Conservation (phyloP, 331 rosid genomes). For the Quercus phellos region DNA sequence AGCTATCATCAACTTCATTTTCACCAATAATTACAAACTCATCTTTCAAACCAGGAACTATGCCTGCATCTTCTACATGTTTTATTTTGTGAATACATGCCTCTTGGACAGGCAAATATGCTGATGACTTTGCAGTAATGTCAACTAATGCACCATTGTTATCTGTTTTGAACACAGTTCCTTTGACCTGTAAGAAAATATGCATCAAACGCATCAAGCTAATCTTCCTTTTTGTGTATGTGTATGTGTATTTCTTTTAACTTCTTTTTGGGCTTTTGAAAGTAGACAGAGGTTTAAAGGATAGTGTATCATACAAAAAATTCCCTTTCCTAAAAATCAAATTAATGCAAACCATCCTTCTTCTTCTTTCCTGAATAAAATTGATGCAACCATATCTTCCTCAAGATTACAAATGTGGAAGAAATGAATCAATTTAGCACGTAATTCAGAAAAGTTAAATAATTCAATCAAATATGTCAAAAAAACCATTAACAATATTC, state of each 20-base stretch:
- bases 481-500: not conserved
- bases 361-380: not conserved
- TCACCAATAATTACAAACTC: slow-evolving; percentile 74
- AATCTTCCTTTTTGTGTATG: not conserved
- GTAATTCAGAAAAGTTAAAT: not conserved
- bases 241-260: not conserved
- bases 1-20: slow-evolving; percentile 63
- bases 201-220: slow-evolving; percentile 5
- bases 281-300: too few species aligned
- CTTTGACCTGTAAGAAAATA: slow-evolving; percentile 54
- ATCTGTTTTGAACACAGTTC: slow-evolving; percentile 64
- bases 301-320: not conserved
- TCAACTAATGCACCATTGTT: slow-evolving; percentile 68
- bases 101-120: slow-evolving; percentile 67
- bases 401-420: not conserved
- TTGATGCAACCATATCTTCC: not conserved
- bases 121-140: slow-evolving; percentile 69
- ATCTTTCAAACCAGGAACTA: slow-evolving; percentile 55
- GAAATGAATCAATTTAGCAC: not conserved
- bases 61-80: slow-evolving; percentile 70
- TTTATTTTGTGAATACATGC: slow-evolving; percentile 57
- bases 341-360: not conserved
- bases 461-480: not conserved
- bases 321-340: not conserved
- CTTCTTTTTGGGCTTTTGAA: too few species aligned